Base-by-base conservation (phyloP, 495 filamentous ascomycete species). In the Polyplosphaeria fusca region DNA sequence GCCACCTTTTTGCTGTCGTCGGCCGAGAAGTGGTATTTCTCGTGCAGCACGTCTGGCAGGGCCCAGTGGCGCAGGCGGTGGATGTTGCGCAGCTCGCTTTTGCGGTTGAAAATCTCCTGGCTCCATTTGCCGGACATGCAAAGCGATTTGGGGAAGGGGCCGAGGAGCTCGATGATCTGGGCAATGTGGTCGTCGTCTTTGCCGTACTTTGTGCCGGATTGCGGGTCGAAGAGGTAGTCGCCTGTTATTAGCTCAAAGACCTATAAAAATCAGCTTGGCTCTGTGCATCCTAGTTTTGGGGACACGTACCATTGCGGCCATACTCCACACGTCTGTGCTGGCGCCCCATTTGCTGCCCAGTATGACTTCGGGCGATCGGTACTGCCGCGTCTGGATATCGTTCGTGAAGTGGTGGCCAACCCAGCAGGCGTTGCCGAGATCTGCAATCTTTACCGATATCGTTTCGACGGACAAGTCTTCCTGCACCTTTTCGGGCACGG, bases 131-230 rank as follows among this genome's bases (percentile, higher is more conserved):
- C 93, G 0, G 86, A 84, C 40, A 93, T 78, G 68, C 86, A 95
- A 23, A 97, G 82, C 2, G 88, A 86, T 67, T 93, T 93, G 41
- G 93, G 92, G 70, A 99, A 97, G 18, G 84, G 83, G 19, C 93
- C 93, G 7, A 99, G 82, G 27, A 99, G 84, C 70, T 99, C 93
- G 71, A 99, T 96, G 67, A 99, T 96, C 70, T 99, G 93, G 2
- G 93, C 93, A 39, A 97, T 99, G 74, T 99, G 93, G 71, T 99
- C 93, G 73, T 99, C 93, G 70, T 99, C 93, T 77, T 99, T 99
- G 67, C 93, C 93, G 68, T 99, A 99, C 72, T 97, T 97, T 19
- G 94, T 97, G 47, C 93, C 93, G 4, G 93, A 97, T 73, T 99
- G 93, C 0, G 93, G 93, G 66, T 99, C 93, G 73, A 99, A 99